Percentiles rank a stretch among this genome's conserved stretches.
These are phyloP conservation scores for Oryza brachyantha DNA, from an alignment of 176 grass and related monocot species.

Conservation along the genomic window DNA sequence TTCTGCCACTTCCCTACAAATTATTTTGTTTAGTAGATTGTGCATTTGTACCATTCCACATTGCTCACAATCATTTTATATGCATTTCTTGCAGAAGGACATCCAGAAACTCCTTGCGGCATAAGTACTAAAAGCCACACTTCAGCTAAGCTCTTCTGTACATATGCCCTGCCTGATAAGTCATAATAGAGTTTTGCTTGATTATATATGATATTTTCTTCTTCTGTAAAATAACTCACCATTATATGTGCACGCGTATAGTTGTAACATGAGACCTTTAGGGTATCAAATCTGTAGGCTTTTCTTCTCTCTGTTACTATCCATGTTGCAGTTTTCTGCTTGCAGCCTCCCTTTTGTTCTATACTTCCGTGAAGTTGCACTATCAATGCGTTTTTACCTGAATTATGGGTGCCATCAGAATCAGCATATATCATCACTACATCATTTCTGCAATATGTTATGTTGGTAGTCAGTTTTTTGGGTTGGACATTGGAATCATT, in stretches of 20 bases:
- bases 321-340: background rate
- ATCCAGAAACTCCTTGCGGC: conserved; percentile 73
- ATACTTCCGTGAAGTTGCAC: background rate
- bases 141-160: conserved; percentile 35
- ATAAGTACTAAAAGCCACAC: conserved; percentile 31
- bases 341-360: background rate
- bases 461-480: background rate
- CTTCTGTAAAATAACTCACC: conserved; percentile 26
- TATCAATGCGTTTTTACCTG: background rate
- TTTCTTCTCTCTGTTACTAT: background rate
- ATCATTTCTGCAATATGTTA: background rate
- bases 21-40: conserved; percentile 21
- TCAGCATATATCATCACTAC: background rate
- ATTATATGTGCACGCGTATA: background rate
- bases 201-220: conserved; percentile 12
- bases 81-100: conserved; percentile 74
- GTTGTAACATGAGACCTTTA: conserved; percentile 21
- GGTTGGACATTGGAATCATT: background rate
- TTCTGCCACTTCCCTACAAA: background rate
- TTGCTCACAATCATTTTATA: conserved; percentile 16
- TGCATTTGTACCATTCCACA: background rate
- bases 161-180: conserved; percentile 8
- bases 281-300: background rate
- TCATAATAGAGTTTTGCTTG: conserved; percentile 13
- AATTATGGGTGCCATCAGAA: background rate